phyloP scores from a whole-genome alignment of 352 stramenopile genomes.

The Phytophthora ramorum region DNA sequence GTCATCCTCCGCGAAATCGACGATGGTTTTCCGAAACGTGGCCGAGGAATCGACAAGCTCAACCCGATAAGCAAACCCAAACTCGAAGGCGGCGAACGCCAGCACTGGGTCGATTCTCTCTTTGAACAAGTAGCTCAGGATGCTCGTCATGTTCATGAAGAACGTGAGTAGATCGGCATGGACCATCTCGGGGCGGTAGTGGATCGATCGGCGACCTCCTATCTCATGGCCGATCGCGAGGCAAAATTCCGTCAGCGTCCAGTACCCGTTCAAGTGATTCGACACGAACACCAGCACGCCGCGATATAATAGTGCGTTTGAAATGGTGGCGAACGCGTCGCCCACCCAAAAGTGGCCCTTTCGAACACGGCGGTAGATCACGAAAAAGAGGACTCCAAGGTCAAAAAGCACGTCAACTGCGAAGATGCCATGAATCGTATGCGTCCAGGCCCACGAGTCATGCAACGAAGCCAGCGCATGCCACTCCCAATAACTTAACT shows the following conservation, averaged over 20 bases:
- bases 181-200: constrained; percentile 24
- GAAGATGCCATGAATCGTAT: constrained; percentile 47
- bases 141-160: constrained; percentile 29
- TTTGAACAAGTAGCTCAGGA: constrained; percentile 32
- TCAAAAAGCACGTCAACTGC: constrained; percentile 39
- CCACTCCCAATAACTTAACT: constrained; percentile 37
- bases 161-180: constrained; percentile 42
- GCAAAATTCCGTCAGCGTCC: constrained; percentile 46
- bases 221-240: constrained; percentile 22
- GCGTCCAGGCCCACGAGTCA: constrained; percentile 59
- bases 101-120: constrained; percentile 44
- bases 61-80: constrained; percentile 28
- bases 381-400: constrained; percentile 39
- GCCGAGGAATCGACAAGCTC: constrained; percentile 19
- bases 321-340: constrained; percentile 52
- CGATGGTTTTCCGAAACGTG: constrained; percentile 15
- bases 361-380: constrained; percentile 36
- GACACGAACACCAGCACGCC: constrained; percentile 35
- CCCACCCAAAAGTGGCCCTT: constrained; percentile 48
- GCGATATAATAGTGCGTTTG: constrained; percentile 34
- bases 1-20: constrained; percentile 22
- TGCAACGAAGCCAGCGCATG: constrained; percentile 21
- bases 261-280: constrained; percentile 52
- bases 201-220: constrained; percentile 4
- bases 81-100: constrained; percentile 25